A percentile compares a stretch with the other conserved stretches of the same genome.
phyloP scores from a whole-genome alignment of 2,329 filamentous ascomycete genomes.

The Hypocreales sp. region DNA sequence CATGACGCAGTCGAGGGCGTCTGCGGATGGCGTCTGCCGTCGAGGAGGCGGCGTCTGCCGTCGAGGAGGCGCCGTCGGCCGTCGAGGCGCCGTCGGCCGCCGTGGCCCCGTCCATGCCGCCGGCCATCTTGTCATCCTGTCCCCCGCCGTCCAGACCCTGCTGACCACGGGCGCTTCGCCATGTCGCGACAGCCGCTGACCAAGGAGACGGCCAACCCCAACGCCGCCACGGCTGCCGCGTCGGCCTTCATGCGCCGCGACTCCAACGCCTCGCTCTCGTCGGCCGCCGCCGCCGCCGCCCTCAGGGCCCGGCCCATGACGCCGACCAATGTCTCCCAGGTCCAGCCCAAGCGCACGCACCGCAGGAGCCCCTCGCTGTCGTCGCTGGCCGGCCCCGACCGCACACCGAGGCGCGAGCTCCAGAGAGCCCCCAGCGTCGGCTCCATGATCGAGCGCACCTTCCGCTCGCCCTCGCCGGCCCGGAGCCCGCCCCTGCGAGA shows the following conservation, averaged over 20 bases:
- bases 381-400: constrained; percentile 39
- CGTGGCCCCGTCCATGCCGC: too few relatives aligned
- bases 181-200: constrained; percentile 39
- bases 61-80: too few relatives aligned
- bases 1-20: constrained; percentile 1
- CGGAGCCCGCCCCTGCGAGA: constrained; percentile 23
- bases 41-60: too few relatives aligned
- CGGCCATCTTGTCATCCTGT: too few relatives aligned
- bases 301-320: constrained; percentile 63
- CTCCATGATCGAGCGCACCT: constrained; percentile 82
- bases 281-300: constrained; percentile 74
- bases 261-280: constrained; percentile 54
- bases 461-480: constrained; percentile 57
- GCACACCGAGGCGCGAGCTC: constrained; percentile 29
- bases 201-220: constrained; percentile 48
- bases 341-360: constrained; percentile 75
- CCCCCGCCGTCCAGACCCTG: too few relatives aligned
- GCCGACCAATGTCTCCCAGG: constrained; percentile 64
- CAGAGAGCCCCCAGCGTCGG: constrained; percentile 53
- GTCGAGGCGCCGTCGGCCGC: too few relatives aligned
- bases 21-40: too few relatives aligned
- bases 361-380: constrained; percentile 59
- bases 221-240: constrained; percentile 64
- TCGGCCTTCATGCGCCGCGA: constrained; percentile 63
- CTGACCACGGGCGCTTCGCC: too few relatives aligned